Evolutionary conservation across 805 yeast species (phyloP), one percentile per base, ranked within the genome.

Genomic region (Debaryomyces tyrocola): DNA sequence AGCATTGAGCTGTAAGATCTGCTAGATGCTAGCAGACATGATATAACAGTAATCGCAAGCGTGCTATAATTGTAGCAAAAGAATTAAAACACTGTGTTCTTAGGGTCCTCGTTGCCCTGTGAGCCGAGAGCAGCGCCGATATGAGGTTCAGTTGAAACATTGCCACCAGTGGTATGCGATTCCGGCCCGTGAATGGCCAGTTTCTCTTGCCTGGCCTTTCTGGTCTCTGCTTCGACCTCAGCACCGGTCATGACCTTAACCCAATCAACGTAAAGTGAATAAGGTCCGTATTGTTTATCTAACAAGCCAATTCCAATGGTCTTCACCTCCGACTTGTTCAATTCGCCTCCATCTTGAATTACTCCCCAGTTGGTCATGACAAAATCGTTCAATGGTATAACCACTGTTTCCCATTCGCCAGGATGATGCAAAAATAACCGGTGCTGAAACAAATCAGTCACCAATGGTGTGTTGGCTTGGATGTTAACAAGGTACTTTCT

Each of bases 311-410:
- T 66, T 1, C 96, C 96, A 15, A 88, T 70, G 4, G 91, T 84
- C 56, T 83, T 82, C 43, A 88, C 80, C 51, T 80, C 79, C 17
- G 79, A 72, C 55, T 78, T 80, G 60, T 87, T 85, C 62, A 88
- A 69, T 51, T 70, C 76, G 46, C 69, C 62, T n/a, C 75, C 76
- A 48, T 72, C 76, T 58, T 73, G 77, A 43, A 73, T 73, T 3
- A 70, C 75, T n/a, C 96, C 96, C 75, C 87, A 82, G 62, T 87
- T 87, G 18, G 96, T 89, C 65, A 88, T 74, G 43, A 89, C 90
- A 64, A 89, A 87, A 59, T 85, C 90, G 53, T 82, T 78, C 42
- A 89, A 69, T 38, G 94, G 90, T 29, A 89, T 82, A 24, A 84
- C 79, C 11, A 88, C 90, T 1, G 90, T 85, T 60, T 89, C 94